Evolutionary conservation across 441 rosid genomes (phyloP).

Genomic region (Cnidoscolus chayamansa): DNA sequence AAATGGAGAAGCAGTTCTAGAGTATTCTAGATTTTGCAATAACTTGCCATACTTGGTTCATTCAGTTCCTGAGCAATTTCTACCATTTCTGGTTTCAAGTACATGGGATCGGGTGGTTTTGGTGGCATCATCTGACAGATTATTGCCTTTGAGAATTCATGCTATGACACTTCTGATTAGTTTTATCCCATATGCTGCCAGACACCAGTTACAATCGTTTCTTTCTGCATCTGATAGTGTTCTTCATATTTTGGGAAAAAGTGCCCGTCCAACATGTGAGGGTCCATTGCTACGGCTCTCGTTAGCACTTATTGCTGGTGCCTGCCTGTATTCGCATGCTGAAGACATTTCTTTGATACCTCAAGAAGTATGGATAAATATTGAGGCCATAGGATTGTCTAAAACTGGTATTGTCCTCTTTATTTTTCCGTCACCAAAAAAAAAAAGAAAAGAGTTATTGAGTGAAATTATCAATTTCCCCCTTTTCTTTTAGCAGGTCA

Average conservation of each 20-base stretch:
- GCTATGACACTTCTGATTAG: slow-evolving; percentile 71
- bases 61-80: slow-evolving; percentile 43
- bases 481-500: slow-evolving; percentile 40
- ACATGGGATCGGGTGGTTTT: slow-evolving; percentile 72
- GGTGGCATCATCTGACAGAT: slow-evolving; percentile 61
- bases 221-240: slow-evolving; percentile 61
- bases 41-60: slow-evolving; percentile 34
- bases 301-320: slow-evolving; percentile 63
- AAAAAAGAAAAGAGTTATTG: slow-evolving; percentile 10
- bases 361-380: slow-evolving; percentile 60
- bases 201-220: slow-evolving; percentile 60
- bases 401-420: slow-evolving; percentile 44
- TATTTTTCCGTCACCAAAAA: slow-evolving; percentile 7
- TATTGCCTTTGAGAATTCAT: slow-evolving; percentile 47
- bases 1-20: slow-evolving; percentile 33
- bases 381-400: slow-evolving; percentile 55
- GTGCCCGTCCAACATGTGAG: slow-evolving; percentile 48
- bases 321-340: slow-evolving; percentile 63
- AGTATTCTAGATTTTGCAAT: slow-evolving; percentile 33
- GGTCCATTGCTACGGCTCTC: slow-evolving; percentile 67
- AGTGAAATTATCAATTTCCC: slow-evolving; percentile 6
- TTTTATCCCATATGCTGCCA: slow-evolving; percentile 56
- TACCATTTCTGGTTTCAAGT: slow-evolving; percentile 57
- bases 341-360: slow-evolving; percentile 74
- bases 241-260: slow-evolving; percentile 53